These are phyloP conservation scores for Closterium sp. DNA, from an alignment of 139 green algal species.

Conservation along the genomic window DNA sequence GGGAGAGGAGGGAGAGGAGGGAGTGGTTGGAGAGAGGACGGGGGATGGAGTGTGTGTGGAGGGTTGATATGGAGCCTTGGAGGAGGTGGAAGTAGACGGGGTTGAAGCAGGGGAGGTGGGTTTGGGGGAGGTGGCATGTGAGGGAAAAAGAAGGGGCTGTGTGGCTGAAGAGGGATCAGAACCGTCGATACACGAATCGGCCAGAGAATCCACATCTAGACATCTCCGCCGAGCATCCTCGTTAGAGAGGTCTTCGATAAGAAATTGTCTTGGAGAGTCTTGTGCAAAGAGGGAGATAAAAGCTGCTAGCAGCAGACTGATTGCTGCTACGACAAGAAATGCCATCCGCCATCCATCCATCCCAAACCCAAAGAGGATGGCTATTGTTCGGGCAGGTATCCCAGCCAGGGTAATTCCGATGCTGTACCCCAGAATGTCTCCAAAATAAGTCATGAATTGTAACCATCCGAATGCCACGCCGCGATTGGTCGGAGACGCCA, in stretches of 20 bases:
- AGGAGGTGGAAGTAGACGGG: not conserved
- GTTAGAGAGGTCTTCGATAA: not conserved
- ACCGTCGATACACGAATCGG: not conserved
- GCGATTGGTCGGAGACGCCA: not conserved
- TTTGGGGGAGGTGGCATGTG: not conserved
- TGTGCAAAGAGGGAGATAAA: conserved; percentile 18
- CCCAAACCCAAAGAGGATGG: not conserved
- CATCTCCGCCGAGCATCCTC: too few relatives aligned
- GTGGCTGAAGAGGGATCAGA: not conserved
- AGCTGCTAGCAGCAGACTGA: conserved; percentile 28
- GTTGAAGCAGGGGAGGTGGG: not conserved
- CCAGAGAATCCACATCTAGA: not conserved
- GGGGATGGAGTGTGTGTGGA: not conserved
- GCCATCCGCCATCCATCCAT: conserved; percentile 71
- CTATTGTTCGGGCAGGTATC: not conserved
- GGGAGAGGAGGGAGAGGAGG: not conserved
- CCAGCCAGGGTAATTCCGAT: conserved; percentile 30
- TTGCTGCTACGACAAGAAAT: conserved; percentile 57
- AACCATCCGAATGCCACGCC: conserved; percentile 47
- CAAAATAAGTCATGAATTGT: conserved; percentile 16
- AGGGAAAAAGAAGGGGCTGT: not conserved
- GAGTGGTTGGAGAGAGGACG: not conserved
- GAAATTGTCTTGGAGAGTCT: conserved; percentile 17
- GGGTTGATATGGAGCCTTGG: not conserved
- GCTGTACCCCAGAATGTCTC: conserved; percentile 41